Base-by-base conservation (phyloP, 345 rosid genomes). In the Hibiscus trionum region DNA sequence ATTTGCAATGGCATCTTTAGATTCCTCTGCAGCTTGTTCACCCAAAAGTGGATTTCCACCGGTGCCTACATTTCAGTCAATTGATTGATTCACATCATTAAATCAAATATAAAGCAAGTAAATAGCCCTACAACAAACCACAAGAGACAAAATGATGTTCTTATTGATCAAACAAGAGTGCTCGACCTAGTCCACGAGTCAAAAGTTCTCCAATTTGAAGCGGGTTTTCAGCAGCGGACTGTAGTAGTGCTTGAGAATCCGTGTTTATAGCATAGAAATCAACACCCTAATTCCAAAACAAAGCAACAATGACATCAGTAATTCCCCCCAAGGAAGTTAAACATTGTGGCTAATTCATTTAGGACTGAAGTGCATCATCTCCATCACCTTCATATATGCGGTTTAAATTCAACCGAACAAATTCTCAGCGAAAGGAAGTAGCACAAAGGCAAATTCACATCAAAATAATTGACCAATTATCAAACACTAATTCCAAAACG, bases 11-110 rank as follows among this genome's bases (percentile, higher is more conserved):
- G 85, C 87, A 46, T 95, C 99, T 79, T 80, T 91, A 33, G 99
- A 95, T 79, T 95, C 99, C 81, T 92, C 99, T 2, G 99, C 99
- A 74, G 99, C 99, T 81, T 92, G 97, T 77, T 95, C 97, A 50
- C 99, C 99, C n/a, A 92, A 75, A 61, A 84, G 84, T 0, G 99
- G 99, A 80, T 95, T 91, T 62, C 99, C 98, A 16, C 99, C 99
- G 4, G 97, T 95, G 62, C 99, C 99, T 95, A 79, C 72, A 72
- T 55, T 69, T 64, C 73, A 74, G 50, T 44, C 76, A 73, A 61
- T 46, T 14, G 16, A 69, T 42, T 66, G 16, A 69, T 42, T 66
- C 62, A 26, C 50, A 27, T 61, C 39, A 61, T 69, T 42, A 7
- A 63, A 42, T 42, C 31, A 70, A 24, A 26, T 3, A 50, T 2